These are phyloP conservation scores for Phytomonas sp. DNA, from an alignment of 208 protist species.

Conservation along the genomic window DNA sequence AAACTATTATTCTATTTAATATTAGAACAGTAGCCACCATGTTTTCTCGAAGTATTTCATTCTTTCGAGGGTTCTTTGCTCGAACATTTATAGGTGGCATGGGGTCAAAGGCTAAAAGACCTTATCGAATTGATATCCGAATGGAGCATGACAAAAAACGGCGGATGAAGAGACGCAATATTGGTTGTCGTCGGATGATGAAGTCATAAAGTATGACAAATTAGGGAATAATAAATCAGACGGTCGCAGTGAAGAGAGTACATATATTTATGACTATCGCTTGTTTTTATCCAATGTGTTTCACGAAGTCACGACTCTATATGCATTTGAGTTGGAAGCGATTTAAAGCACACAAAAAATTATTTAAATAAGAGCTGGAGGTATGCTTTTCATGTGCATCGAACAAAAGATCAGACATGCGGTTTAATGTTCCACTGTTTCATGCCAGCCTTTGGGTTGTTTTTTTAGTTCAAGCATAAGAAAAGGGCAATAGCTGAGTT, in stretches of 20 bases:
- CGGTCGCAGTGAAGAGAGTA: background rate
- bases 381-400: background rate
- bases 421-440: background rate
- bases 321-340: background rate
- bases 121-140: conserved; percentile 75
- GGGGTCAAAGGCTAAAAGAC: conserved; percentile 70
- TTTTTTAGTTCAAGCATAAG: background rate
- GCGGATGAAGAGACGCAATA: conserved; percentile 52
- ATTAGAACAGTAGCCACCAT: conserved; percentile 14
- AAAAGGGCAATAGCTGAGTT: background rate
- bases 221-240: background rate
- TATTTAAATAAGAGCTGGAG: background rate
- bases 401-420: background rate
- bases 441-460: background rate
- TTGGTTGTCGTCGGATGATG: conserved; percentile 73
- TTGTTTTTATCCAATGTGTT: conserved; percentile 1
- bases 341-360: background rate
- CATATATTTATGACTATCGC: background rate
- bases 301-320: background rate
- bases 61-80: conserved; percentile 58
- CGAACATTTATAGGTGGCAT: conserved; percentile 71
- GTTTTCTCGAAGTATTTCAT: conserved; percentile 24
- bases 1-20: background rate
- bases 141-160: conserved; percentile 85
- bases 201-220: conserved; percentile 46